phyloP scores from a whole-genome alignment of 2,329 filamentous ascomycete species.

The Exophiala xenobiotica region DNA sequence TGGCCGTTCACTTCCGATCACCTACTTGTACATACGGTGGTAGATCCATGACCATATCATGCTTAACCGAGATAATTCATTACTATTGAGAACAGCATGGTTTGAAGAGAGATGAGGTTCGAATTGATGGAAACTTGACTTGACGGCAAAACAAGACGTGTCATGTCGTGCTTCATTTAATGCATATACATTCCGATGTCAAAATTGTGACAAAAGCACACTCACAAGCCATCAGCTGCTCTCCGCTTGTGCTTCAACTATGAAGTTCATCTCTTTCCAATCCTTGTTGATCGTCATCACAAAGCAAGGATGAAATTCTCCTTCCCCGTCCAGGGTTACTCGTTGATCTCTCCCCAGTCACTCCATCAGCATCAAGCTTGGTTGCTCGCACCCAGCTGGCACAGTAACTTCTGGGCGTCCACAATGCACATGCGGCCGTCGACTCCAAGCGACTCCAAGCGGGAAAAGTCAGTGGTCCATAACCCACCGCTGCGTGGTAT shows the following conservation, averaged over 20 bases:
- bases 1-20: neutral
- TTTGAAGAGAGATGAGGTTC: neutral
- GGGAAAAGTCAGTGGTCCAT: too few species aligned
- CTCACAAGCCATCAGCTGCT: slow-evolving; percentile 3
- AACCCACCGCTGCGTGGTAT: too few species aligned
- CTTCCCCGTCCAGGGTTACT: neutral
- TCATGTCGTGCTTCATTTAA: neutral
- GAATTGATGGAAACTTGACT: neutral
- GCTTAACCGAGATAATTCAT: neutral
- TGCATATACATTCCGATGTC: slow-evolving; percentile 5
- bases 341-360: neutral
- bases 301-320: neutral
- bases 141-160: neutral
- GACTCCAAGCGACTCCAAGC: too few species aligned
- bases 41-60: neutral
- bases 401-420: too few species aligned
- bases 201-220: slow-evolving; percentile 6
- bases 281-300: neutral
- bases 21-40: neutral
- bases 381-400: too few species aligned
- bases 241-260: slow-evolving; percentile 4
- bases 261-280: slow-evolving; percentile 5
- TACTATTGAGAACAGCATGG: neutral
- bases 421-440: too few species aligned
- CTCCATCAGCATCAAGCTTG: too few species aligned